These are phyloP conservation scores for Ailanthus altissimus DNA, from an alignment of 345 rosid species.

Conservation along the genomic window DNA sequence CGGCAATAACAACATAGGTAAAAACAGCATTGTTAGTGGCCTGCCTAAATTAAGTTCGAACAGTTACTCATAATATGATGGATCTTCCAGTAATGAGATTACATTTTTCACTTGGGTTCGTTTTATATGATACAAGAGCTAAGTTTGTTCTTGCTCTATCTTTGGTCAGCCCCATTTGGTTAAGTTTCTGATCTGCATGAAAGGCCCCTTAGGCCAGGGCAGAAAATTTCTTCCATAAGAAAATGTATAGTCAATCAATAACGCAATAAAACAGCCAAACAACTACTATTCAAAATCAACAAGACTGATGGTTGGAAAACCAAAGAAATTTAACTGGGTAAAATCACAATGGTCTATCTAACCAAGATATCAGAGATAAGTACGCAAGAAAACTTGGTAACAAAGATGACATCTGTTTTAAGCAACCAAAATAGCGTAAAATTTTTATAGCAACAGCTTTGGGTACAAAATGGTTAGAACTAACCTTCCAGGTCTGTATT, in stretches of 20 bases:
- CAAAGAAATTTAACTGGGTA: background rate
- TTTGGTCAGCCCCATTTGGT: no score
- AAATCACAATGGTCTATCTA: background rate
- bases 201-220: background rate
- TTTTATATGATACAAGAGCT: no score
- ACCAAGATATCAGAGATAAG: background rate
- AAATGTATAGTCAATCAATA: background rate
- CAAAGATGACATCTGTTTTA: background rate
- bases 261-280: background rate
- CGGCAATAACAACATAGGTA: no score
- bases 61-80: no score
- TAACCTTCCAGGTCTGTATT: conserved; percentile 96
- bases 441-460: background rate
- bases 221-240: background rate
- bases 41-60: no score
- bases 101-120: no score
- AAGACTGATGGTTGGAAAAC: background rate
- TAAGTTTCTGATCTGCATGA: no score
- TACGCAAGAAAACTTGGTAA: background rate
- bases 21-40: no score
- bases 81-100: no score
- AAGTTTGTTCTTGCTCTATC: no score
- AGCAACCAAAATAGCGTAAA: background rate
- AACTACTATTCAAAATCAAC: background rate
- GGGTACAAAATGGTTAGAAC: conserved; percentile 20